Conservation (phyloP, 805 yeast species). For the Jamesozyma lodderae region DNA sequence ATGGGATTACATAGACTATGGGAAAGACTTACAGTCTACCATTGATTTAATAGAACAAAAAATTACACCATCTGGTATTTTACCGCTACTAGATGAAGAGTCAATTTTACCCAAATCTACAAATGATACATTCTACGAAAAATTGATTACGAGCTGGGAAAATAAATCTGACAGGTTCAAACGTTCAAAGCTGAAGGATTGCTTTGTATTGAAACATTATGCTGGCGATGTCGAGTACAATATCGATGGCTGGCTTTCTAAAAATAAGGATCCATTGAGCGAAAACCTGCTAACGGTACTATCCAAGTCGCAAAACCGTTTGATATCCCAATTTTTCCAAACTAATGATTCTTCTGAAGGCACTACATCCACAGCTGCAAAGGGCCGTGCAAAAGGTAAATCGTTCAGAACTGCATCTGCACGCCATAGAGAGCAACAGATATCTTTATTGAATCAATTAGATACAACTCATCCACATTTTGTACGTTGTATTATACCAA, state of each 20-base stretch:
- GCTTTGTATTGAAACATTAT: slow-evolving; percentile 81
- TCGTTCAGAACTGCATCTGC: slow-evolving; percentile 60
- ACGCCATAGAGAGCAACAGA: slow-evolving; percentile 79
- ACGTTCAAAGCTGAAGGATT: slow-evolving; percentile 64
- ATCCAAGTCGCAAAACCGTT: slow-evolving; percentile 44
- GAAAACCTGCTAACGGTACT: slow-evolving; percentile 61
- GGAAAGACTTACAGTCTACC: slow-evolving; percentile 88
- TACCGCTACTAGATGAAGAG: slow-evolving; percentile 86
- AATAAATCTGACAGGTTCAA: slow-evolving; percentile 47
- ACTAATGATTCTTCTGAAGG: slow-evolving; percentile 4
- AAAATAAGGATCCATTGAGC: slow-evolving; percentile 87
- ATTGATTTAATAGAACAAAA: slow-evolving; percentile 80
- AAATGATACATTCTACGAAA: slow-evolving; percentile 74
- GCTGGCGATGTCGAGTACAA: slow-evolving; percentile 96
- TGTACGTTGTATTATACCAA: slow-evolving; percentile 92
- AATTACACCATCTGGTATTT: slow-evolving; percentile 62
- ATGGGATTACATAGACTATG: slow-evolving; percentile 95
- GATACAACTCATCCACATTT: slow-evolving; percentile 87
- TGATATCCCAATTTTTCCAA: slow-evolving; percentile 49
- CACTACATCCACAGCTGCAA: background rate
- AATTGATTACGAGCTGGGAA: slow-evolving; percentile 59
- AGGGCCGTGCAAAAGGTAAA: slow-evolving; percentile 4
- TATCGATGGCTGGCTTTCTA: slow-evolving; percentile 86
- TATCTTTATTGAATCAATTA: slow-evolving; percentile 60
- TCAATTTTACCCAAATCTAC: slow-evolving; percentile 89